Evolutionary conservation across 2,329 filamentous ascomycete species (phyloP), one percentile per base, ranked within the genome.

Genomic region (Hortaea werneckii): DNA sequence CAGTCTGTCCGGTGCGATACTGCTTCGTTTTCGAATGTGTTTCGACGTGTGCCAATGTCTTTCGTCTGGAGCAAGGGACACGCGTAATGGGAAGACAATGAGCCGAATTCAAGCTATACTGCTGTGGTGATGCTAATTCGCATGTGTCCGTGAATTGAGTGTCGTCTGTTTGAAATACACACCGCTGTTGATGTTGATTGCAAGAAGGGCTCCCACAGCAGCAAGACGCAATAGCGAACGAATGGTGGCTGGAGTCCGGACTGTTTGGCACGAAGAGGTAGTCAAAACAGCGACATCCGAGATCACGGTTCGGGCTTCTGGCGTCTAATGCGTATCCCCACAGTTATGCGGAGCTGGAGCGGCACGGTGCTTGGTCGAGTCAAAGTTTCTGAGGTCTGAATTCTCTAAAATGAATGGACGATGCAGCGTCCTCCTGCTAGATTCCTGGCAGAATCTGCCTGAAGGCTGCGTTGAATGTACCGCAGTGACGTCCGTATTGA

Each of bases 281-380:
- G 45, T 38, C 38, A 38, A 38, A 38, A 38, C 20, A 46, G 45
- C 42, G 45, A 50, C 45, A 40, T 55, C 52, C 52, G 54, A 58
- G 51, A 58, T 50, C 42, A 46, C 53, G 50, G 52, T 47, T 53
- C 50, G 49, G 54, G 47, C 40, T 39, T 46, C 48, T 45, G 42
- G 32, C 48, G 46, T 54, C 51, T 54, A 52, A 52, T 48, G 35
- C 40, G 35, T 39, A 7, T 48, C 53, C 51, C 51, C 52, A 55
- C 43, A 49, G 43, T 37, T n/a, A 9, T 47, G 47, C 47, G 44
- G 42, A 41, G 48, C 49, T 46, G 26, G 41, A 44, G 35, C 42
- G 42, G 48, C 44, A 44, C 41, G 44, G 48, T 47, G 46, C 45
- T 45, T 48, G 42, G 44, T 45, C 40, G 41, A 49, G 50, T 49